Evolutionary conservation across 2,329 filamentous ascomycete species (phyloP).

Genomic region (Cytospora piceicola): DNA sequence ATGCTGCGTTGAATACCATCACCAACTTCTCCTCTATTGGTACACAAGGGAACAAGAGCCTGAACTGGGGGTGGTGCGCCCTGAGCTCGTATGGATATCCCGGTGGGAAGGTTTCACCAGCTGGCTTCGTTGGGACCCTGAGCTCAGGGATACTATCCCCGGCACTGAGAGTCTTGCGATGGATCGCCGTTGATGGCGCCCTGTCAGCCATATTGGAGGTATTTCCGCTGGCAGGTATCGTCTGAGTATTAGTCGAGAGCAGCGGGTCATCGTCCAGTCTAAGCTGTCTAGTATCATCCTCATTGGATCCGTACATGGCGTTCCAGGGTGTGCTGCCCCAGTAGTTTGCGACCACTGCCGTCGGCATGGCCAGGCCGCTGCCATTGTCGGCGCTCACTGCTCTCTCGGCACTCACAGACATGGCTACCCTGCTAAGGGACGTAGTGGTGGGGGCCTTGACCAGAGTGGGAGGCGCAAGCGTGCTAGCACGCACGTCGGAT

Average conservation of each 20-base stretch:
- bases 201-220: constrained; percentile 31
- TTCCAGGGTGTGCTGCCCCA: constrained; percentile 89
- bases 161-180: constrained; percentile 40
- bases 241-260: constrained; percentile 42
- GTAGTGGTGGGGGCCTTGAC: constrained; percentile 83
- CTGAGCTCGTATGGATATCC: constrained; percentile 82
- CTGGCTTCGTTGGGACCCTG: constrained; percentile 38
- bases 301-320: constrained; percentile 39
- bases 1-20: constrained; percentile 90
- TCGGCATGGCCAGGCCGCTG: constrained; percentile 74
- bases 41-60: constrained; percentile 84
- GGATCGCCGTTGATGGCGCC: constrained; percentile 19
- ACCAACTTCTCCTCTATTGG: constrained; percentile 79
- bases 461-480: constrained; percentile 79
- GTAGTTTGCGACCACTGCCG: constrained; percentile 86
- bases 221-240: constrained; percentile 36
- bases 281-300: constrained; percentile 33
- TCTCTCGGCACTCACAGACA: constrained; percentile 78
- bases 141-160: constrained; percentile 30
- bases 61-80: constrained; percentile 90
- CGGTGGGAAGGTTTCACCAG: constrained; percentile 64
- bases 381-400: constrained; percentile 61
- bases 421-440: constrained; percentile 82
- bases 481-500: constrained; percentile 57
- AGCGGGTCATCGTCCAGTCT: constrained; percentile 43